Conservation (phyloP, 2,329 filamentous ascomycete genomes). For the Podosphaera aphanis region DNA sequence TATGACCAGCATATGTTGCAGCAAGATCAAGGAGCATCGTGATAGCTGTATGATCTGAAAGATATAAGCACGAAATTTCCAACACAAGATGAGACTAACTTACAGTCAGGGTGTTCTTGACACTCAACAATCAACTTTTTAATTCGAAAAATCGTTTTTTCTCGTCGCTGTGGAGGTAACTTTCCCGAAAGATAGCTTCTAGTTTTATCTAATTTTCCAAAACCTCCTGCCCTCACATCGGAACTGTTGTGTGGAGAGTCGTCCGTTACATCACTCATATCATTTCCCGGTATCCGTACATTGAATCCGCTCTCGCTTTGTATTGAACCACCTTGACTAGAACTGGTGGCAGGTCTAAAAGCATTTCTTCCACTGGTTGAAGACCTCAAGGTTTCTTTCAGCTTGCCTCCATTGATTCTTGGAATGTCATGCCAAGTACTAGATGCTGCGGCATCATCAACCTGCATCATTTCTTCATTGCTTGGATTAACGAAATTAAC, state of each 20-base stretch:
- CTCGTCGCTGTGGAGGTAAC: conserved; percentile 76
- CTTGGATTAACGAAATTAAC: conserved; percentile 54
- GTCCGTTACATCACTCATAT: neutral
- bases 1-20: conserved; percentile 63
- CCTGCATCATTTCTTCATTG: conserved; percentile 50
- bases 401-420: conserved; percentile 42
- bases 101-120: conserved; percentile 78
- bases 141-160: conserved; percentile 74
- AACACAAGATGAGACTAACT: conserved; percentile 13
- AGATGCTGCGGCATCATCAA: conserved; percentile 68
- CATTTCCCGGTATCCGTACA: neutral
- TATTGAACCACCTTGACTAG: too few relatives aligned
- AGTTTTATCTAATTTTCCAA: conserved; percentile 28
- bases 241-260: conserved; percentile 37
- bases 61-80: conserved; percentile 10
- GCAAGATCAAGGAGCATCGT: conserved; percentile 65
- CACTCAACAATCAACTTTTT: conserved; percentile 98
- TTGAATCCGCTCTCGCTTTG: too few relatives aligned
- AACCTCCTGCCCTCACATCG: conserved; percentile 32
- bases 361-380: conserved; percentile 28
- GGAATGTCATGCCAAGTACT: conserved; percentile 87
- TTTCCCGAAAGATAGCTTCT: conserved; percentile 65
- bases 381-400: conserved; percentile 45
- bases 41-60: conserved; percentile 57
- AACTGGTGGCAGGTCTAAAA: conserved; percentile 5